Evolutionary conservation across 2,329 filamentous ascomycete species (phyloP), one percentile per base, ranked within the genome.

Genomic region (Colletotrichum horii): DNA sequence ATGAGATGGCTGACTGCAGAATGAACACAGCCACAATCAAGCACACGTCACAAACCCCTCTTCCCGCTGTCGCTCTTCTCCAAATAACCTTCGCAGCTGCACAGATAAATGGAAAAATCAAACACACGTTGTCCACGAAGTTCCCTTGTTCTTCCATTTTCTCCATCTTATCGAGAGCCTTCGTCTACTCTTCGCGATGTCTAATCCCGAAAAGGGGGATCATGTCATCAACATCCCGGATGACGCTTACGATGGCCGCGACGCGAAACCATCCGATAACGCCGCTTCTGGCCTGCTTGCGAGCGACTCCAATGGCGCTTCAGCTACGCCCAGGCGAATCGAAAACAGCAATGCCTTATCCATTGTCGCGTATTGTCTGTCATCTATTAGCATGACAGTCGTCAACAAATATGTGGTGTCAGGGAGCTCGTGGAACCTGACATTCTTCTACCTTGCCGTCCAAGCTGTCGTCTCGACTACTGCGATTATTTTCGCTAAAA

Each of bases 321-420:
- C 55, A 19, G 19, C 9, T 19, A n/a, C 4, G 15, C 12, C 55
- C 22, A 7, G 55, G 55, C 24, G 15, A 80, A 83, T 95, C 77
- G 90, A 93, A 81, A 95, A 96, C 86, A 97, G 92, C 85, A 95
- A 96, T 16, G 88, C 91, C 60, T 83, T 97, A 62, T 96, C 96
- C 24, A 94, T 99, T 80, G 83, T 98, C 78, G 92, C 95, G 65
- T 99, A 99, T 89, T 99, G 97, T 85, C 89, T 94, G 81, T 95
- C 96, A 67, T 98, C 96, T 19, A 99, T 99, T 83, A 91, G 96
- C 85, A 99, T 99, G 97, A 99, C 97, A 9, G 95, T 98, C n/a
- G 97, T 97, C 84, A 99, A 99, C 88, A 99, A 99, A 90, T 99
- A 97, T 85, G 96, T 98, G 77, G 92, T 99, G 60, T 98, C 95